These are phyloP conservation scores for Selaginella tamariscina DNA, from an alignment of 75 land plant genomes.

Conservation along the genomic window DNA sequence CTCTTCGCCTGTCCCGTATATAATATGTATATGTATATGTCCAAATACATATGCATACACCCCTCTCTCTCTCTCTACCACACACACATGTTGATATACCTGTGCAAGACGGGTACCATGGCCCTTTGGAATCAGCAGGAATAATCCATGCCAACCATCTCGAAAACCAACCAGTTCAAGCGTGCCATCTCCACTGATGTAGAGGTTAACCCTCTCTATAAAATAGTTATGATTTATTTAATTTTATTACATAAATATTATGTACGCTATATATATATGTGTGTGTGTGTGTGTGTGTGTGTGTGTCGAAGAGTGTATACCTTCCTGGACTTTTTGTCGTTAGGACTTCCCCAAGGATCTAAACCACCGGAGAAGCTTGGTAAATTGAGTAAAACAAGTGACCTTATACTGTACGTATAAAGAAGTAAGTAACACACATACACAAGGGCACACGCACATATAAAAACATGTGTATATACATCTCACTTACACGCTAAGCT, in stretches of 20 bases:
- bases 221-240: neutral
- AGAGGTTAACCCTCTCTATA: conserved; percentile 62
- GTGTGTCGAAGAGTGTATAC: conserved; percentile 18
- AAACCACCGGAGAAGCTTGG: conserved; percentile 91
- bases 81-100: too few species aligned
- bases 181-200: conserved; percentile 82
- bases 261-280: too few species aligned
- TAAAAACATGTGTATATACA: conserved; percentile 8
- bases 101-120: conserved; percentile 98
- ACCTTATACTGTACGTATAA: conserved; percentile 63
- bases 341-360: conserved; percentile 83
- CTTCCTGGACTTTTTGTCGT: conserved; percentile 32
- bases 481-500: neutral
- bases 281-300: neutral
- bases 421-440: neutral
- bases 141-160: conserved; percentile 93
- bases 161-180: conserved; percentile 85
- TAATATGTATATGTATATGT: neutral
- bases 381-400: conserved; percentile 75
- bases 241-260: conserved; percentile 6
- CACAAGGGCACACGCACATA: neutral
- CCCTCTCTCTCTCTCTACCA: too few species aligned
- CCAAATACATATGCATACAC: too few species aligned
- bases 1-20: conserved; percentile 43
- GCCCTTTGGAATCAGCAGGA: conserved; percentile 65